Percentiles rank a stretch among this genome's conserved stretches.
Conservation (phyloP, 108 stramenopile species). For the Cyclotella choctawhatcheeana region DNA sequence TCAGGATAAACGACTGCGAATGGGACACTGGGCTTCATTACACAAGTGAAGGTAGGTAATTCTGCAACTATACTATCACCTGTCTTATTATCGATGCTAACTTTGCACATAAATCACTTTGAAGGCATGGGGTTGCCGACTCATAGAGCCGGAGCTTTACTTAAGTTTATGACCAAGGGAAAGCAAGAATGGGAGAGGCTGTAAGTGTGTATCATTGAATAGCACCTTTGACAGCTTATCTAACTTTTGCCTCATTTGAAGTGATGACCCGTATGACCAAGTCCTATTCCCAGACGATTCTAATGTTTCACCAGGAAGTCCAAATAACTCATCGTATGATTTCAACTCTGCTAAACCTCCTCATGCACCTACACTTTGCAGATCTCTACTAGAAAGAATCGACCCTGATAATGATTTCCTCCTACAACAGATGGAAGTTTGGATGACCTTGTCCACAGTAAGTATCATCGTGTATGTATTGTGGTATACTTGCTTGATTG, state of each 20-base stretch:
- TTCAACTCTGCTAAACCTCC: conserved; percentile 47
- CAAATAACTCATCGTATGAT: conserved; percentile 44
- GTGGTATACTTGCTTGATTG: no score
- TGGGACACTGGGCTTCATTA: conserved; percentile 70
- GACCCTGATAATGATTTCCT: conserved; percentile 50
- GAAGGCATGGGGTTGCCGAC: conserved; percentile 50
- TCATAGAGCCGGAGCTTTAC: conserved; percentile 53
- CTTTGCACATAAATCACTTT: no score
- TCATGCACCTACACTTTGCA: conserved; percentile 15
- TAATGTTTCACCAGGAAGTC: conserved; percentile 34
- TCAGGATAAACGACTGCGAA: conserved; percentile 50
- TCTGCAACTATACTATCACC: no score
- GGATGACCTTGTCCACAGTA: conserved; percentile 56
- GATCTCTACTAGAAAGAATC: conserved; percentile 36
- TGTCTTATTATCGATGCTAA: no score
- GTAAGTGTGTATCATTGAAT: no score
- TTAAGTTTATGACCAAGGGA: conserved; percentile 61
- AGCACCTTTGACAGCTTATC: background rate
- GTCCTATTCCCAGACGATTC: conserved; percentile 51
- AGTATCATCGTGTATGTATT: no score
- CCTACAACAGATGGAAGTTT: conserved; percentile 24
- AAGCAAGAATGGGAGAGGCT: conserved; percentile 57
- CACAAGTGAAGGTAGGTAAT: conserved; percentile 43
- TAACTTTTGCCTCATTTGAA: background rate
- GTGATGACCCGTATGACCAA: conserved; percentile 63